Percentiles rank a stretch among this genome's conserved stretches.
These are phyloP conservation scores for Saksenaea vasiformis DNA, from an alignment of 371 early-diverging fungal genomes.

Conservation along the genomic window DNA sequence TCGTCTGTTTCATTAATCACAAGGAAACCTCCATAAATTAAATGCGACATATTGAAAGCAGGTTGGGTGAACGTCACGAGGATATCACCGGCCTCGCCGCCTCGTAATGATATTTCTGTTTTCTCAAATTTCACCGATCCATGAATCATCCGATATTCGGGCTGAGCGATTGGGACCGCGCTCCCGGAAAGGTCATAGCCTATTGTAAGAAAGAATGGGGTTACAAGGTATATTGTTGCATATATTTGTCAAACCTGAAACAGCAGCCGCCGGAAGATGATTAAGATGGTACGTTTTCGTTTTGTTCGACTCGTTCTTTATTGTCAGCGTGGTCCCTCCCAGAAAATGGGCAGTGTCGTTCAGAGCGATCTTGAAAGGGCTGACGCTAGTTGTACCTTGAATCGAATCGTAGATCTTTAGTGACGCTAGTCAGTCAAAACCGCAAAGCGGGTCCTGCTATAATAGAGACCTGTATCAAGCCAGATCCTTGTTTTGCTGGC, in stretches of 20 bases:
- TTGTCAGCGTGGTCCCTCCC: not conserved
- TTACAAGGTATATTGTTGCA: not conserved
- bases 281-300: slow-evolving; percentile 1
- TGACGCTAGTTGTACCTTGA: slow-evolving; percentile 4
- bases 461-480: slow-evolving; percentile 15
- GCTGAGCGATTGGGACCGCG: slow-evolving; percentile 12
- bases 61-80: slow-evolving; percentile 10
- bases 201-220: not conserved
- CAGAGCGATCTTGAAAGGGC: slow-evolving; percentile 16
- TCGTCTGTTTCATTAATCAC: not conserved
- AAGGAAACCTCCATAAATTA: slow-evolving; percentile 16
- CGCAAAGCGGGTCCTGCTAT: not conserved
- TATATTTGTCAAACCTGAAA: slow-evolving; percentile 4
- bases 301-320: slow-evolving; percentile 10
- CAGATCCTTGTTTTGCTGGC: slow-evolving; percentile 17
- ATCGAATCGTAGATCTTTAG: slow-evolving; percentile 17
- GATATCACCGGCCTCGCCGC: not conserved
- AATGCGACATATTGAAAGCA: not conserved
- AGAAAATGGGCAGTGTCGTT: slow-evolving; percentile 19
- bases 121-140: slow-evolving; percentile 9
- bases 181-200: slow-evolving; percentile 14
- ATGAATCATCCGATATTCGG: slow-evolving; percentile 3
- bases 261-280: slow-evolving; percentile 13
- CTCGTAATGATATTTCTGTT: not conserved
- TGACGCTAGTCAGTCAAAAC: not conserved